These are phyloP conservation scores for Condylostoma magnum DNA, from an alignment of 169 alveolate species.

Conservation along the genomic window DNA sequence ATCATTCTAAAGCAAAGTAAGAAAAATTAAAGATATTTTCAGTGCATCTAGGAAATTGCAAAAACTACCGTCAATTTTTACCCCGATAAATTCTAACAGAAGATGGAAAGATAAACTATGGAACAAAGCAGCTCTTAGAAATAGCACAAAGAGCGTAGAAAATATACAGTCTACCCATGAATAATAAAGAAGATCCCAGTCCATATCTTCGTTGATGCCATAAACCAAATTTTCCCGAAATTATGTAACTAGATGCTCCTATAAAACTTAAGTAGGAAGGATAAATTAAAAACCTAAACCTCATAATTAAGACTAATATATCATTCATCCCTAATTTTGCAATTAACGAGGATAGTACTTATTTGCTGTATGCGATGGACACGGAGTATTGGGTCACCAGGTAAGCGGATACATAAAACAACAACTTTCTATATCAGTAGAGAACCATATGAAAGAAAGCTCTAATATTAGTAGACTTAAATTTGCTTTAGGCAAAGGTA, in stretches of 20 bases:
- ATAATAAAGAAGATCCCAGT: too few relatives aligned
- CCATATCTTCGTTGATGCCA: too few relatives aligned
- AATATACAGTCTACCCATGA: too few relatives aligned
- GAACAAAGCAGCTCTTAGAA: too few relatives aligned
- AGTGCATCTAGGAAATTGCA: too few relatives aligned
- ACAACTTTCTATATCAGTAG: conserved; percentile 54
- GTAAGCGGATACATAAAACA: conserved; percentile 73
- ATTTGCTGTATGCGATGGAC: conserved; percentile 88
- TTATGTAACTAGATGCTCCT: conserved; percentile 19
- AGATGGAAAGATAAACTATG: too few relatives aligned
- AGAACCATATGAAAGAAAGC: background rate
- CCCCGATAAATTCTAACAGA: too few relatives aligned
- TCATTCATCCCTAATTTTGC: background rate
- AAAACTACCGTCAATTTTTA: too few relatives aligned
- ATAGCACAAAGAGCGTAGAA: too few relatives aligned
- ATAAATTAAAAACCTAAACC: background rate
- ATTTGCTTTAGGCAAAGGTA: background rate
- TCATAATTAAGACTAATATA: conserved; percentile 16
- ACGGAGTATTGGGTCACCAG: conserved; percentile 85
- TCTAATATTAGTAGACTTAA: background rate
- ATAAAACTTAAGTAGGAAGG: conserved; percentile 9
- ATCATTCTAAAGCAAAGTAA: too few relatives aligned
- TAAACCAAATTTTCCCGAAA: background rate
- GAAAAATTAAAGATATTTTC: too few relatives aligned
- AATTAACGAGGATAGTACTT: conserved; percentile 23